These are phyloP conservation scores for Plasmodium ovale DNA, from an alignment of 169 alveolate species.

Conservation along the genomic window DNA sequence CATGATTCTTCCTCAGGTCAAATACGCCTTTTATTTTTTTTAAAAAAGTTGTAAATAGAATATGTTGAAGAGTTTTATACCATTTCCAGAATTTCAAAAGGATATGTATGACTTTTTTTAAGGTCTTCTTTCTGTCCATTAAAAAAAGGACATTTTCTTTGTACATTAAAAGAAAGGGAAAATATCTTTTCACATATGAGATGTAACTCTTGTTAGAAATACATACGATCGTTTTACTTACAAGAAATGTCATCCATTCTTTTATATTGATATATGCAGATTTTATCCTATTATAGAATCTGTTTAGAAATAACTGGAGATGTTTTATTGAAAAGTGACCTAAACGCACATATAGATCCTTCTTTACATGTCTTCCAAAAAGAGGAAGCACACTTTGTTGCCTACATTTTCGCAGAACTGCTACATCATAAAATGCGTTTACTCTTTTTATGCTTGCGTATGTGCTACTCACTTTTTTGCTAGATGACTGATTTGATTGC, in stretches of 20 bases:
- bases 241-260: constrained; percentile 15
- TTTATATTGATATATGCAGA: background rate
- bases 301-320: background rate
- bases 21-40: background rate
- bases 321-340: constrained; percentile 6
- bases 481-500: too few relatives aligned
- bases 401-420: constrained; percentile 12
- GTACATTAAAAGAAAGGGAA: background rate
- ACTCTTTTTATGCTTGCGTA: too few relatives aligned
- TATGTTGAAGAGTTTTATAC: background rate
- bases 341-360: background rate
- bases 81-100: background rate
- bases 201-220: background rate
- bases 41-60: constrained; percentile 4
- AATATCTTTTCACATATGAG: background rate
- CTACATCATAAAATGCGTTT: background rate
- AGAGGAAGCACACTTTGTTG: background rate
- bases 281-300: constrained; percentile 12
- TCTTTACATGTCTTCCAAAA: background rate
- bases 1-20: constrained; percentile 8
- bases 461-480: too few relatives aligned
- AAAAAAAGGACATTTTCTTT: background rate
- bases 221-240: background rate
- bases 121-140: background rate
- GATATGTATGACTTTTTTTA: background rate